Evolutionary conservation across 2,329 filamentous ascomycete genomes (phyloP), one percentile per base, ranked within the genome.

Genomic region (Pseudogymnoascus sp.): DNA sequence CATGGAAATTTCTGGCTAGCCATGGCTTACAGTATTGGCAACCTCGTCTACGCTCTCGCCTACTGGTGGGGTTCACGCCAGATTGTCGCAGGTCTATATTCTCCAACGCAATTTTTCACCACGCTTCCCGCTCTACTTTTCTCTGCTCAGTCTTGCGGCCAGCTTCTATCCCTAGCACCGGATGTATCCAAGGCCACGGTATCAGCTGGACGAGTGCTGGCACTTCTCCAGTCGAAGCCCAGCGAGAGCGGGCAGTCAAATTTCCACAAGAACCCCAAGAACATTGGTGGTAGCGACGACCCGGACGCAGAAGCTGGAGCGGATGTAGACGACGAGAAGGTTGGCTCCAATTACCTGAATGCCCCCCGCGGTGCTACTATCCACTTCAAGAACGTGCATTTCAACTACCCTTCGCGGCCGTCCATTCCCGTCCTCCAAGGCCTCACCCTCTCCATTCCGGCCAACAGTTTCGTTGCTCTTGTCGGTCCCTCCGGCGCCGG

Each of bases 401-500:
- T 91, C 69, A 75, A 85, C 8, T 91, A 91, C 67, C 83, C 86
- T 4, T 80, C 84, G 18, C 80, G 86, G 0, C 83, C 85, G 0
- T 79, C 86, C 39, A 75, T 80, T 6, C 77, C 78, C 14, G 83
- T 89, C 14, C 77, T 91, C 4, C 76, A 79, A n/a, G 79, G 78
- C 2, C 76, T 89, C 21, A 83, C 78, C 8, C 76, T 90, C 18
- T 79, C 77, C 0, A 82, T 89, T 61, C 75, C 79, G 39, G 77
- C 84, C 0, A 83, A 84, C 1, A 80, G 86, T 61, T 88, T 87
- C 72, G 91, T 99, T 26, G 96, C 95, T 62, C 93, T 99, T 68
- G 96, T 99, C 62, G 95, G 95, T 0, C 93, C 95, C 2, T 97
- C 92, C 18, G 95, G 95, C 65, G 95, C 95, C 66, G 95, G 95